Conservation (phyloP, 2,329 filamentous ascomycete genomes). For the Trichoderma gracile region DNA sequence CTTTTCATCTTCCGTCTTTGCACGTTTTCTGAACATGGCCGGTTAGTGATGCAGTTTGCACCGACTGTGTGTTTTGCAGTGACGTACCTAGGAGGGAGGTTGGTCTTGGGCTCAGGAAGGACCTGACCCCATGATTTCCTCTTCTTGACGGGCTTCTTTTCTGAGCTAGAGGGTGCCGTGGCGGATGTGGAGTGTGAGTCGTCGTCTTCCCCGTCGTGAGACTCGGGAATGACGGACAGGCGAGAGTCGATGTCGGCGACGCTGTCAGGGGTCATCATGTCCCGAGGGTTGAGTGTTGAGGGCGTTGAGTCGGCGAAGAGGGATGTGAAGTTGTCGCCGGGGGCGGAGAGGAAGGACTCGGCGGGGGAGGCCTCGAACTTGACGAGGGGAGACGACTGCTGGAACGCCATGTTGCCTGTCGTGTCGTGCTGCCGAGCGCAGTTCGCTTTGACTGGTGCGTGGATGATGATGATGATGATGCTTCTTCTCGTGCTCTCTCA, state of each 20-base stretch:
- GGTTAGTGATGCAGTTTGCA: slow-evolving; percentile 30
- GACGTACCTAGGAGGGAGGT: slow-evolving; percentile 80
- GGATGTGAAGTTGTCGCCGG: slow-evolving; percentile 51
- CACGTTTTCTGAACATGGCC: slow-evolving; percentile 69
- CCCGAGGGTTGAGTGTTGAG: slow-evolving; percentile 48
- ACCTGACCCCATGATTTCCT: slow-evolving; percentile 98
- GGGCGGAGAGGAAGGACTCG: slow-evolving; percentile 56
- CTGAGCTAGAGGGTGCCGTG: slow-evolving; percentile 34
- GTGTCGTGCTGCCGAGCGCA: background rate
- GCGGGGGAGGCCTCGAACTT: slow-evolving; percentile 57
- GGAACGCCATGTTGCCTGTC: slow-evolving; percentile 41
- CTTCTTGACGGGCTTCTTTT: slow-evolving; percentile 84
- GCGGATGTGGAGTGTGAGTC: background rate
- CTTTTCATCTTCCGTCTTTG: slow-evolving; percentile 98
- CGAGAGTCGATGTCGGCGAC: slow-evolving; percentile 36
- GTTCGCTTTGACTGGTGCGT: background rate
- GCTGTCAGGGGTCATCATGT: slow-evolving; percentile 53
- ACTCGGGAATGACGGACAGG: slow-evolving; percentile 32
- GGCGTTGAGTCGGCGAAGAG: slow-evolving; percentile 45
- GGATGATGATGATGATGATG: too few species aligned
- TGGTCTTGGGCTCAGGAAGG: slow-evolving; percentile 93
- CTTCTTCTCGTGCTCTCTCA: background rate
- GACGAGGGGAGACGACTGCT: slow-evolving; percentile 46
- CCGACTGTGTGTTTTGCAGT: background rate
- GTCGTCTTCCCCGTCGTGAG: background rate